Evolutionary conservation across 352 stramenopile species (phyloP), one percentile per base, ranked within the genome.

Genomic region (Phytophthora rubi): DNA sequence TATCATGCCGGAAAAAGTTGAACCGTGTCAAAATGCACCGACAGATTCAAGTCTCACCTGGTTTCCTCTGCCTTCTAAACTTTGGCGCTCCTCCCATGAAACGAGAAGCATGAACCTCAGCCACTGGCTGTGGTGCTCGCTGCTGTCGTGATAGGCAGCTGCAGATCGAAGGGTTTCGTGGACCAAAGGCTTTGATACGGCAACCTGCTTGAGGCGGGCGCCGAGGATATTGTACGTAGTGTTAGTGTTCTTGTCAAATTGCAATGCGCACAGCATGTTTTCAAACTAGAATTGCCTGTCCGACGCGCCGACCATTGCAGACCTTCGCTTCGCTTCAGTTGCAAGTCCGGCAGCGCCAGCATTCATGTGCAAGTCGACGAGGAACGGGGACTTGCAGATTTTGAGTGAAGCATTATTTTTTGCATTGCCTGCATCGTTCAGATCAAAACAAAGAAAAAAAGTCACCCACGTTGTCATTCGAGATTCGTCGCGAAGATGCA

Each of bases 1-100:
- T 48, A 28, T 58, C 44, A 45, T 21, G 18, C 18, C 10, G 4
- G 21, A 56, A 30, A 35, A 53, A 45, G 18, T 66, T 63, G 28
- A 60, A 58, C 28, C 7, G 45, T 52, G 45, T 52, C 21, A 16
- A 18, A 49, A 65, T 49, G 35, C 35, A 8, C n/a, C 16, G 37
- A 26, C 21, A 10, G 23, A n/a, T 23, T 16, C 21, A 15, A 49
- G 42, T 49, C 13, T 52, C 45, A 52, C 45, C 45, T 28, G 45
- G 2, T 52, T 23, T 49, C 42, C 15, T 23, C 15, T 49, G 42
- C 42, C 10, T 18, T 23, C 13, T 21, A 21, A 21, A 21, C 18
- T 21, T 21, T 26, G 23, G 23, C 23, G 23, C 23, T 26, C 42
- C 33, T 42, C 8, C 33, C 33, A 42, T 42, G 33, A 15, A 47